Base-by-base conservation (phyloP, 805 yeast species). In the Wickerhamiella parazyma region DNA sequence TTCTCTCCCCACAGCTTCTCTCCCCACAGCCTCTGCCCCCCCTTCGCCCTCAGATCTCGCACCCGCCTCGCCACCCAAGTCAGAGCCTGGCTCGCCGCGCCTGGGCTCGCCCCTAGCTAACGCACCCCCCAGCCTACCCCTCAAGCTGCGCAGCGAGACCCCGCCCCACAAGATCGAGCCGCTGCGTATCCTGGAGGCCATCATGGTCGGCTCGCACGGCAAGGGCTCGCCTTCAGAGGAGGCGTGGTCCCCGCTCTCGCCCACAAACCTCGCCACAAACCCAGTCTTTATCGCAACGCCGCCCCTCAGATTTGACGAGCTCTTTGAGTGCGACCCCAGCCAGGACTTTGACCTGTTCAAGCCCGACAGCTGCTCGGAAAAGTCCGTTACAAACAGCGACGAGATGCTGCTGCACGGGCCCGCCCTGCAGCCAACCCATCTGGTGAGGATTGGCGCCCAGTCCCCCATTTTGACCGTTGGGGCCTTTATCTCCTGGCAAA, bases 401-500 rank as follows among this genome's bases (percentile, higher is more conserved):
- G 24, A 21, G 24, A 5, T 8, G 24, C 24, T 21, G 24, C 8
- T 21, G 24, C 14, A 25, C 37, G 25, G 35, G 52, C 22, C 46
- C 33, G 37, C 36, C 34, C 24, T 29, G 20, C 10, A 34, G 20
- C n/a, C 50, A 6, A 47, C 48, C 6, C 50, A 52, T 20, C 47
- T 53, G 17, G 35, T 43, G 6, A 19, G 45, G 10, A 21, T 52
- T 12, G 56, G 56, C 7, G 46, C 54, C 2, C 46, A 46, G 21
- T 24, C 38, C 18, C 36, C 43, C 8, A 48, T 53, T 10, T 44
- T 51, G 9, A 50, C 51, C 4, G 57, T 53, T 7, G 54, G 54
- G 2, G 57, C 55, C 5, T 53, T 45, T 35, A 47, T 53, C 5
- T 52, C 55, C 6, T 45, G 52, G 42, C 48, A 45, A 18, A 48